Percentiles rank a stretch among this genome's conserved stretches.
Evolutionary conservation across 768 basidiomycete species (phyloP).

Genomic region (Amanita molliuscula): DNA sequence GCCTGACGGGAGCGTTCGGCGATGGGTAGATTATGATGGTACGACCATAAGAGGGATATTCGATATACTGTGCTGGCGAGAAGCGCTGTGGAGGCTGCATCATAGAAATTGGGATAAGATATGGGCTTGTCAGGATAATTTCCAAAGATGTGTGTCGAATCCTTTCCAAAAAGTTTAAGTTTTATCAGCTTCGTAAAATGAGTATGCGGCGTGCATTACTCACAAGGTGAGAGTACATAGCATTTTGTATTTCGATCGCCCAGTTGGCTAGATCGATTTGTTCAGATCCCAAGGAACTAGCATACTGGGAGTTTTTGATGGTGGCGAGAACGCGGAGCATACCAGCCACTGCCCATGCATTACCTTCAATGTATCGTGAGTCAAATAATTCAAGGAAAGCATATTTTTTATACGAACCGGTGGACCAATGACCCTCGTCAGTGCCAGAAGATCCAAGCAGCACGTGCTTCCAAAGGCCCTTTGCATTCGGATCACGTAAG

Average conservation of each 20-base stretch:
- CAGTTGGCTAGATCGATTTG: conserved; percentile 51
- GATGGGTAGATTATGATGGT: conserved; percentile 37
- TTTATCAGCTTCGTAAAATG: neutral
- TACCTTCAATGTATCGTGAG: conserved; percentile 35
- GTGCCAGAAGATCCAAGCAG: conserved; percentile 38
- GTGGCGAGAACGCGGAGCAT: conserved; percentile 78
- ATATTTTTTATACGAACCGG: conserved; percentile 32
- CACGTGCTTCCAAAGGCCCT: conserved; percentile 72
- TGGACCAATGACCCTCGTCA: conserved; percentile 74
- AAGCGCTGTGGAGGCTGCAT: conserved; percentile 64
- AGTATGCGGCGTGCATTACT: conserved; percentile 15
- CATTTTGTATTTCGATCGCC: conserved; percentile 65
- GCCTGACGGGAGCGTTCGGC: conserved; percentile 49
- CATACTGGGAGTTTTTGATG: conserved; percentile 51
- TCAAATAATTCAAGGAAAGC: neutral
- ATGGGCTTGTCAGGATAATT: conserved; percentile 56
- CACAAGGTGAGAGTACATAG: conserved; percentile 54
- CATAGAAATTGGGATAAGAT: conserved; percentile 46
- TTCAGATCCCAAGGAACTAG: conserved; percentile 35
- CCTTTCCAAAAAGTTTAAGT: conserved; percentile 26
- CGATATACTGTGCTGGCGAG: conserved; percentile 73
- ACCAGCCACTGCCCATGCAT: conserved; percentile 84
- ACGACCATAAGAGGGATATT: conserved; percentile 42
- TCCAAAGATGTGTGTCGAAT: conserved; percentile 40
- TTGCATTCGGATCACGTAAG: conserved; percentile 38